These are phyloP conservation scores for Cerioporus squamosus DNA, from an alignment of 1,284 basidiomycete genomes.

Conservation along the genomic window DNA sequence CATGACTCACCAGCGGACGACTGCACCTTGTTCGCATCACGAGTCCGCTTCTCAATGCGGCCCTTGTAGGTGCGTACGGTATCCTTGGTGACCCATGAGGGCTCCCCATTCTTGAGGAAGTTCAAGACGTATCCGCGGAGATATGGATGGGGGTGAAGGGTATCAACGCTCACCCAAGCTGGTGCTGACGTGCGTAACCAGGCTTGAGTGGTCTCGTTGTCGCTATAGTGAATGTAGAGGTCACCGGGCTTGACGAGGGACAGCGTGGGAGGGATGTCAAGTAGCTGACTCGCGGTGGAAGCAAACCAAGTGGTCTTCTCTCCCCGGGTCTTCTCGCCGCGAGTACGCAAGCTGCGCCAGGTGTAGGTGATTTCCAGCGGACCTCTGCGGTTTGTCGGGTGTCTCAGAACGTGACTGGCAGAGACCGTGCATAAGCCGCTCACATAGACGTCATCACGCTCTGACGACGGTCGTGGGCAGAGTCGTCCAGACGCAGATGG, in stretches of 20 bases:
- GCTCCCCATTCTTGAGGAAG: conserved; percentile 5
- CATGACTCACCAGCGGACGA: not conserved
- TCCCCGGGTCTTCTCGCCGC: not conserved
- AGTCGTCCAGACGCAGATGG: not conserved
- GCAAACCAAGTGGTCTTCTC: not conserved
- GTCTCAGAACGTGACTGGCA: too few species aligned
- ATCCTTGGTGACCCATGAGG: conserved; percentile 3
- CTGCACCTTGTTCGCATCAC: not conserved
- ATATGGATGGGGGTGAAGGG: not conserved
- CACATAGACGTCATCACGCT: not conserved
- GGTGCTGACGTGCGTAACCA: not conserved
- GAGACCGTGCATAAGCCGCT: not conserved
- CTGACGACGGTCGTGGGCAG: not conserved
- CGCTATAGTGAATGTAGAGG: not conserved
- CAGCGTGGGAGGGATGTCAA: not conserved
- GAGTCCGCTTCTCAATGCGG: not conserved
- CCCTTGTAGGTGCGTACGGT: conserved; percentile 3
- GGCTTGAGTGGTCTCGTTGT: not conserved
- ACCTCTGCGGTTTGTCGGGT: not conserved
- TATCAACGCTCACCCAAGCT: not conserved
- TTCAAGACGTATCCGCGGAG: not conserved
- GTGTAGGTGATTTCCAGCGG: not conserved
- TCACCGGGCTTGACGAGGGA: not conserved
- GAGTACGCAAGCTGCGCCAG: not conserved
- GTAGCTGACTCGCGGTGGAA: not conserved